Percentiles rank a stretch among this genome's conserved stretches.
These are phyloP conservation scores for Cryptococcus hybrid DNA, from an alignment of 1,284 basidiomycete genomes.

Conservation along the genomic window DNA sequence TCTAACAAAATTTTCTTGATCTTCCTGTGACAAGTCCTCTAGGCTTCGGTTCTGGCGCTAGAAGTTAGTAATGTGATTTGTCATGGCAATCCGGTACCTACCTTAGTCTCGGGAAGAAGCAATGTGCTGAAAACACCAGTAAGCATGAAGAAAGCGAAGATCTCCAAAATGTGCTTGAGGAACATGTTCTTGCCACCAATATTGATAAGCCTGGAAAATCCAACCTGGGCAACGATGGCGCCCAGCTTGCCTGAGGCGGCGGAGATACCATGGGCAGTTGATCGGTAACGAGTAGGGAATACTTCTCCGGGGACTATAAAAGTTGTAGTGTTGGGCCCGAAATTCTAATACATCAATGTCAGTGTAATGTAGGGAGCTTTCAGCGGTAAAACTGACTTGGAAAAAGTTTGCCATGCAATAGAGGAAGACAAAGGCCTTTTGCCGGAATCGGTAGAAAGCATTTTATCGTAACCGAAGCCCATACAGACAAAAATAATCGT, in stretches of 20 bases:
- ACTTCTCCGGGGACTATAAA: slow-evolving; percentile 77
- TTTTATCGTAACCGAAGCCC: slow-evolving; percentile 70
- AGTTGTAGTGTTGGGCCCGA: slow-evolving; percentile 76
- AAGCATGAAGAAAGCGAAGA: slow-evolving; percentile 64
- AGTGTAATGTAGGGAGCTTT: too few relatives aligned
- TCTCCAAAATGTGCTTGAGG: slow-evolving; percentile 50
- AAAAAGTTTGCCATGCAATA: slow-evolving; percentile 43
- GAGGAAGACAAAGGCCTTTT: slow-evolving; percentile 51
- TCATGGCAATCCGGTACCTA: background rate
- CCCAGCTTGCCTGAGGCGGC: slow-evolving; percentile 80
- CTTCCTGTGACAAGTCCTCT: slow-evolving; percentile 67
- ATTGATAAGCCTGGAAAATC: slow-evolving; percentile 67
- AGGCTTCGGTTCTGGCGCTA: slow-evolving; percentile 50
- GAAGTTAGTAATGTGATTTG: slow-evolving; percentile 9
- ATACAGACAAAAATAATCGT: slow-evolving; percentile 37
- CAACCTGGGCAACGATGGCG: slow-evolving; percentile 77
- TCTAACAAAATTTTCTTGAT: slow-evolving; percentile 62
- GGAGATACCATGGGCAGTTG: slow-evolving; percentile 79
- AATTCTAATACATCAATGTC: slow-evolving; percentile 32
- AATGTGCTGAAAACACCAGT: slow-evolving; percentile 74
- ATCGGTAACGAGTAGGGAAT: slow-evolving; percentile 83
- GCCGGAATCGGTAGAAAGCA: slow-evolving; percentile 57
- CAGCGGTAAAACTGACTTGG: background rate
- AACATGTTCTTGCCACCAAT: slow-evolving; percentile 56
- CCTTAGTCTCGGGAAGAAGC: slow-evolving; percentile 73